These are phyloP conservation scores for Alternaria ethzedia DNA, from an alignment of 2,329 filamentous ascomycete genomes.

Conservation along the genomic window DNA sequence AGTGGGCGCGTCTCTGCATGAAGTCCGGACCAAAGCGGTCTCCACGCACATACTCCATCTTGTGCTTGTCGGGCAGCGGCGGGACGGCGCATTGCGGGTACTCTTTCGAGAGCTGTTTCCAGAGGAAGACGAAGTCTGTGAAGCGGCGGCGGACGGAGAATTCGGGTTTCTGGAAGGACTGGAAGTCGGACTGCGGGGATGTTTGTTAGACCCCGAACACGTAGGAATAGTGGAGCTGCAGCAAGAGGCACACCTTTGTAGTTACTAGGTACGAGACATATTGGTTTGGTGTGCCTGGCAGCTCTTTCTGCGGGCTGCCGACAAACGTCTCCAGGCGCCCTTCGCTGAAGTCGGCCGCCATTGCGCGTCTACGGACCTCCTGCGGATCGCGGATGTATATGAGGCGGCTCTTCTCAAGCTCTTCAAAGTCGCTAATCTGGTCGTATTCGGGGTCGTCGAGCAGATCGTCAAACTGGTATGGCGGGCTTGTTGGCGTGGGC, in stretches of 20 bases:
- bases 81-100: conserved; percentile 93
- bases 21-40: conserved; percentile 96
- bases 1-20: conserved; percentile 84
- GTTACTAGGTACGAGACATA: conserved; percentile 96
- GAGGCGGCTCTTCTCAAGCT: conserved; percentile 12
- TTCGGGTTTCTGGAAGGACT: conserved; percentile 83
- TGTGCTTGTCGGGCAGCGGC: conserved; percentile 96
- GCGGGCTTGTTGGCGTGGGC: conserved; percentile 6
- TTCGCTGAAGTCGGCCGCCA: conserved; percentile 52
- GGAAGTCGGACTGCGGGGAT: conserved; percentile 79
- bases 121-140: conserved; percentile 97
- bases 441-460: conserved; percentile 24
- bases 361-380: conserved; percentile 28
- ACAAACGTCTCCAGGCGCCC: conserved; percentile 86
- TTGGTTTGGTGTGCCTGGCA: conserved; percentile 93
- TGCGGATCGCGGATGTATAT: conserved; percentile 5
- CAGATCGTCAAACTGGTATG: conserved; percentile 7
- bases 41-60: conserved; percentile 97
- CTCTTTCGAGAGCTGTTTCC: conserved; percentile 85
- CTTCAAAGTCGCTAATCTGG: conserved; percentile 13
- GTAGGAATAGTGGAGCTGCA: not conserved
- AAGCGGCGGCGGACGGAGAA: conserved; percentile 87
- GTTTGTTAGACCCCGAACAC: conserved; percentile 8
- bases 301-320: conserved; percentile 86
- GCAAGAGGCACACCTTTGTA: conserved; percentile 69